Percentiles rank a stretch among this genome's conserved stretches.
Conservation (phyloP, 2,329 filamentous ascomycete genomes). For the Stemphylium lycopersici region DNA sequence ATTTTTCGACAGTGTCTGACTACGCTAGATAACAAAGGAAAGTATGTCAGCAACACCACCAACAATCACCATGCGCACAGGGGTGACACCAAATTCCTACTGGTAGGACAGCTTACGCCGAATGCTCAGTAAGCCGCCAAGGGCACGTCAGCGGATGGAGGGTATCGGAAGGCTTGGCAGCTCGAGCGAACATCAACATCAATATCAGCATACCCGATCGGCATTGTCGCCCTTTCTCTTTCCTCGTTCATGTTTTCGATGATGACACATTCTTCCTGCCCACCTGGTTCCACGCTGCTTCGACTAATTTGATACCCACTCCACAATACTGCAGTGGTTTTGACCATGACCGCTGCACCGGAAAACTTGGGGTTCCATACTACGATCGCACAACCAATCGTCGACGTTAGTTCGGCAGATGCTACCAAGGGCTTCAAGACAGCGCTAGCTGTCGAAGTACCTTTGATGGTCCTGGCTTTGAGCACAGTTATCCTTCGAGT, state of each 20-base stretch:
- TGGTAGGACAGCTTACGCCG: slow-evolving; percentile 12
- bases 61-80: slow-evolving; percentile 1
- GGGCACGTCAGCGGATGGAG: slow-evolving; percentile 18
- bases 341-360: slow-evolving; percentile 8
- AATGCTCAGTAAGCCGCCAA: slow-evolving; percentile 26
- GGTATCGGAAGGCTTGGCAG: slow-evolving; percentile 15
- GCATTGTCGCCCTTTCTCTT: neutral
- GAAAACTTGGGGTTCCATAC: neutral
- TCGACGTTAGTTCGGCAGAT: slow-evolving; percentile 12
- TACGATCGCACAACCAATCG: slow-evolving; percentile 4
- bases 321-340: neutral
- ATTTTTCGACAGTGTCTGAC: neutral
- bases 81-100: neutral
- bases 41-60: slow-evolving; percentile 13
- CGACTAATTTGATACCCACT: neutral
- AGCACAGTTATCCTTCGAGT: slow-evolving; percentile 29
- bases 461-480: slow-evolving; percentile 32
- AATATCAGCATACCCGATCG: slow-evolving; percentile 14
- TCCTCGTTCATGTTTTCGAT: slow-evolving; percentile 5
- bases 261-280: slow-evolving; percentile 2
- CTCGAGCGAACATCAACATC: slow-evolving; percentile 8
- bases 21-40: neutral
- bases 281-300: slow-evolving; percentile 1
- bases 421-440: slow-evolving; percentile 11
- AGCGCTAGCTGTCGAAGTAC: slow-evolving; percentile 34